Percentiles rank a stretch among this genome's conserved stretches.
Evolutionary conservation across 768 basidiomycete genomes (phyloP).

Genomic region (Termitomyces sp.): DNA sequence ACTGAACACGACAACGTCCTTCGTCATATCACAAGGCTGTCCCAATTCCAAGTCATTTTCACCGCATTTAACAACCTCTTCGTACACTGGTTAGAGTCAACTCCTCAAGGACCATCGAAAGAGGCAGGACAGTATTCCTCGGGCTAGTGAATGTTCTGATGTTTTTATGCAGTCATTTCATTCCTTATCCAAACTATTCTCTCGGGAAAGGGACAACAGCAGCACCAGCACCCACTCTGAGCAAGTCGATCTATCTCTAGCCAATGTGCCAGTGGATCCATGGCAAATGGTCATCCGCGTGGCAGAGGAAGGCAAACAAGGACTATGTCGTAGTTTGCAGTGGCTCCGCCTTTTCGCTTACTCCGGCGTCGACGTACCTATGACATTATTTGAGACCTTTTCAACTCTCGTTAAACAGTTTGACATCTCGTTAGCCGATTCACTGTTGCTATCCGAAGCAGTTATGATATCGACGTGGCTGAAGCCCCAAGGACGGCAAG

Average conservation of each 20-base stretch:
- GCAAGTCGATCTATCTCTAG: constrained; percentile 21
- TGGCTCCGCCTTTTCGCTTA: constrained; percentile 60
- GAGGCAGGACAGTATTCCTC: constrained; percentile 29
- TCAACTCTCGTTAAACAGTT: constrained; percentile 33
- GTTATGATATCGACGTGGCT: constrained; percentile 58
- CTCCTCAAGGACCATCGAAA: constrained; percentile 24
- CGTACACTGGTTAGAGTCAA: constrained; percentile 51
- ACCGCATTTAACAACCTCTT: constrained; percentile 55
- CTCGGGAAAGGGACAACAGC: constrained; percentile 41
- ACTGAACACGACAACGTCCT: constrained; percentile 37
- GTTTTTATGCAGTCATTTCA: constrained; percentile 37
- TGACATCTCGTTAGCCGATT: constrained; percentile 36
- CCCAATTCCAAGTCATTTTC: constrained; percentile 49
- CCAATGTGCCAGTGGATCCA: constrained; percentile 39
- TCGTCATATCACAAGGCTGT: constrained; percentile 48
- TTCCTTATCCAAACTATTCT: constrained; percentile 54
- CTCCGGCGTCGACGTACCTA: constrained; percentile 63
- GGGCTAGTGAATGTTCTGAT: neutral
- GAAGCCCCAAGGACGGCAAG: constrained; percentile 51
- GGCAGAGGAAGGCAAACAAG: constrained; percentile 35
- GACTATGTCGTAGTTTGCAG: constrained; percentile 42
- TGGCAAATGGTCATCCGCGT: constrained; percentile 45
- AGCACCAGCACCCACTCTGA: constrained; percentile 32
- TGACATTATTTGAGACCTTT: constrained; percentile 44
- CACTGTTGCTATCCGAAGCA: constrained; percentile 47